Conservation (phyloP, 75 land plant genomes). For the Cryptomeria japonica region DNA sequence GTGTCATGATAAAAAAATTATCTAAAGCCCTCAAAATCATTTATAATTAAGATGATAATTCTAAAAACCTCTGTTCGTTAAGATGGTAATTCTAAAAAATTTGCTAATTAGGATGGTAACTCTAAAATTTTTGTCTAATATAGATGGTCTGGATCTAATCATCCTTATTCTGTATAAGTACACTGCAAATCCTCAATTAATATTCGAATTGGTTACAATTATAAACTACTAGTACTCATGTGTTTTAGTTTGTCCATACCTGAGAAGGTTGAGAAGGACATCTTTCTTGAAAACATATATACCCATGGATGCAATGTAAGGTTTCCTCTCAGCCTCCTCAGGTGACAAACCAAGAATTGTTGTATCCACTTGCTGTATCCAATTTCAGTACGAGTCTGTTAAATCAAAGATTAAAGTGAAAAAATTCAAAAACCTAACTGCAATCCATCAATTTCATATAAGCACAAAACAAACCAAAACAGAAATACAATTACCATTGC, state of each 20-base stretch:
- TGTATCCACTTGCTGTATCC: slow-evolving; percentile 49
- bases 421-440: not conserved
- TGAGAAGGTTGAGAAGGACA: slow-evolving; percentile 40
- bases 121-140: not conserved
- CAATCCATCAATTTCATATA: not conserved
- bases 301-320: slow-evolving; percentile 62
- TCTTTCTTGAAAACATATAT: slow-evolving; percentile 53
- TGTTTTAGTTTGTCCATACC: slow-evolving; percentile 17
- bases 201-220: not conserved
- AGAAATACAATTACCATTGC: slow-evolving; percentile 61
- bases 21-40: not conserved
- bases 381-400: not conserved
- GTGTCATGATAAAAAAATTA: not conserved
- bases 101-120: not conserved
- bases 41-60: not conserved
- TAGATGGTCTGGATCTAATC: not conserved
- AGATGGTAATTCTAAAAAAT: no score
- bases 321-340: slow-evolving; percentile 38
- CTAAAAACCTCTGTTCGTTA: not conserved
- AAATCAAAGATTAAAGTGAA: not conserved
- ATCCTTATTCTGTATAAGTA: not conserved
- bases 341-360: slow-evolving; percentile 45
- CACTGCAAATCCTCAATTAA: not conserved
- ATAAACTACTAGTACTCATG: not conserved
- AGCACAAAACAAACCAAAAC: not conserved